These are phyloP conservation scores for Arabidopsis arenosa DNA, from an alignment of 345 rosid species.

Conservation along the genomic window DNA sequence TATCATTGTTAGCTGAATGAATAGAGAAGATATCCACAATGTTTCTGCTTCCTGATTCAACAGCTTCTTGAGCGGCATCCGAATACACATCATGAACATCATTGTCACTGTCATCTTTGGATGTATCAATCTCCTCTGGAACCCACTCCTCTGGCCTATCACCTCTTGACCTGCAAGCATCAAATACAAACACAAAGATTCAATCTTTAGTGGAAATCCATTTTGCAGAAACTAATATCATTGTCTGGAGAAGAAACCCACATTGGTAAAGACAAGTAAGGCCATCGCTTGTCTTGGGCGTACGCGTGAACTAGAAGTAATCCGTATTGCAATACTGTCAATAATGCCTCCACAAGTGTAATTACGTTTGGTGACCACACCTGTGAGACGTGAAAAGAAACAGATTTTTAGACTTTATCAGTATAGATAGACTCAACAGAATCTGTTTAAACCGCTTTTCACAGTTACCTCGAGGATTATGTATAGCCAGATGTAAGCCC, in stretches of 20 bases:
- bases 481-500: conserved; percentile 97
- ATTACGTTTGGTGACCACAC: conserved; percentile 90
- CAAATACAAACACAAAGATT: conserved; percentile 35
- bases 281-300: conserved; percentile 98
- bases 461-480: conserved; percentile 80
- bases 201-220: conserved; percentile 17
- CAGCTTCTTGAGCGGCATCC: conserved; percentile 49
- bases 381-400: conserved; percentile 50
- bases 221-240: conserved; percentile 19
- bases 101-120: conserved; percentile 38
- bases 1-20: conserved; percentile 53
- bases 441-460: conserved; percentile 14
- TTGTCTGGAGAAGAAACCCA: conserved; percentile 44
- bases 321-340: conserved; percentile 85
- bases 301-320: conserved; percentile 76
- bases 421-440: conserved; percentile 11
- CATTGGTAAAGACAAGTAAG: conserved; percentile 88
- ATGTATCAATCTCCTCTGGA: conserved; percentile 66
- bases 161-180: conserved; percentile 58
- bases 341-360: conserved; percentile 84
- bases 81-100: conserved; percentile 50
- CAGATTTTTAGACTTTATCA: conserved; percentile 6
- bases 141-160: conserved; percentile 97
- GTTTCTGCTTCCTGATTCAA: conserved; percentile 54
- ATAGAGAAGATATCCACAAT: conserved; percentile 86